phyloP scores from a whole-genome alignment of 2,329 filamentous ascomycete genomes.

The Fusarium nisikadoi region DNA sequence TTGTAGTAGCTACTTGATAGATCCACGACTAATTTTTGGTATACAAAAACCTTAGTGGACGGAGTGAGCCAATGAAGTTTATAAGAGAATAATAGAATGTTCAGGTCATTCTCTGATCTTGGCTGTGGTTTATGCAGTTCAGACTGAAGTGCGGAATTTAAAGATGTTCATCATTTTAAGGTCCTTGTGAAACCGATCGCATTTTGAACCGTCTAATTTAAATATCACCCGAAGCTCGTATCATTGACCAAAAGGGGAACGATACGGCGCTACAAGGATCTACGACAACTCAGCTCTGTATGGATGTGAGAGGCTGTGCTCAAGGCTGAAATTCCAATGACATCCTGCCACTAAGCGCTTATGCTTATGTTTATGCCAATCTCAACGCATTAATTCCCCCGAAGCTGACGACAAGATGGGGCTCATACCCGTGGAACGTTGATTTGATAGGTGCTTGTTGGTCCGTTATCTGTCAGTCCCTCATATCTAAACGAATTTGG shows the following conservation, averaged over 20 bases:
- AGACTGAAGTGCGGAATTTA: neutral
- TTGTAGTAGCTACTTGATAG: neutral
- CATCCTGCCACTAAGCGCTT: neutral
- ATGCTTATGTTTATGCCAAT: slow-evolving; percentile 2
- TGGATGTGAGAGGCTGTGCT: slow-evolving; percentile 11
- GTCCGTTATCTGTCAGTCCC: neutral
- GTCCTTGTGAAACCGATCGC: neutral
- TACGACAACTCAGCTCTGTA: neutral
- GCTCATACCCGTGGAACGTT: neutral
- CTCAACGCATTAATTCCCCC: neutral
- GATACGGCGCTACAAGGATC: neutral
- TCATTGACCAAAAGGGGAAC: neutral
- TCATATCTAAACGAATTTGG: neutral
- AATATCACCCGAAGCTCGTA: neutral
- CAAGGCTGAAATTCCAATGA: slow-evolving; percentile 2
- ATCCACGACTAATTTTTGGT: neutral
- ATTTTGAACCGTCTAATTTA: neutral
- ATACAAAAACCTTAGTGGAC: fast-evolving
- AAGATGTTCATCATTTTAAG: neutral
- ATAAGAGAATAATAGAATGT: fast-evolving
- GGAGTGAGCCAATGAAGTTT: fast-evolving
- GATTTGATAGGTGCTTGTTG: neutral
- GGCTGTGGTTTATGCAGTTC: neutral
- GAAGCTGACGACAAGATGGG: neutral
- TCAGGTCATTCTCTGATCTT: neutral